Evolutionary conservation across 1,284 basidiomycete genomes (phyloP).

Genomic region (Ceratobasidium sp.): DNA sequence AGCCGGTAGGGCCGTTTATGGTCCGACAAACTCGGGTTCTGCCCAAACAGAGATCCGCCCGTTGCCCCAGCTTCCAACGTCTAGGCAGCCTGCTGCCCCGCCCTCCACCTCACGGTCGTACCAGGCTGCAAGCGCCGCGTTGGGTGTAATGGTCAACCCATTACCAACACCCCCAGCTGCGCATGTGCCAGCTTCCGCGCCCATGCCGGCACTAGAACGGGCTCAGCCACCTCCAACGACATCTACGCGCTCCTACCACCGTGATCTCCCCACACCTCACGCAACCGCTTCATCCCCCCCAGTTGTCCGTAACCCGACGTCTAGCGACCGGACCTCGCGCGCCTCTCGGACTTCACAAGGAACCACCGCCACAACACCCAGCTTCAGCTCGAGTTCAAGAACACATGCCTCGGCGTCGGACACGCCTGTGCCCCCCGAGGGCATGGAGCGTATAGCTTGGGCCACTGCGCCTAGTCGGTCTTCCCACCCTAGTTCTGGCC

Average conservation of each 20-base stretch:
- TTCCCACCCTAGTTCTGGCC: not conserved
- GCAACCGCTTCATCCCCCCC: not conserved
- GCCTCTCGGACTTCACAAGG: slow-evolving; percentile 13
- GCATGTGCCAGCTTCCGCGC: not conserved
- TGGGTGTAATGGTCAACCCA: not conserved
- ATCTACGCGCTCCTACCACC: slow-evolving; percentile 20
- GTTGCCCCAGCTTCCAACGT: slow-evolving; percentile 7
- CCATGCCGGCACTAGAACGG: not conserved
- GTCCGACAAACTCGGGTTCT: not conserved
- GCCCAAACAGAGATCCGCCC: slow-evolving; percentile 5
- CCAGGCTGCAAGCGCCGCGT: slow-evolving; percentile 3
- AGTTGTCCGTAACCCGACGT: slow-evolving; percentile 20
- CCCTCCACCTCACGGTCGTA: slow-evolving; percentile 8
- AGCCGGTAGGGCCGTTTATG: not conserved
- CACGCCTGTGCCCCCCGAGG: slow-evolving; percentile 10
- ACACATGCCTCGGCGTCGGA: slow-evolving; percentile 33
- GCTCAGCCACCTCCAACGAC: slow-evolving; percentile 18
- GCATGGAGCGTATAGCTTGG: slow-evolving; percentile 14
- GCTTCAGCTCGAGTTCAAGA: slow-evolving; percentile 22
- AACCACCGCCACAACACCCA: slow-evolving; percentile 33
- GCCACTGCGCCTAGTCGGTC: slow-evolving; percentile 18
- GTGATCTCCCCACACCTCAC: not conserved
- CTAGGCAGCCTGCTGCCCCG: not conserved
- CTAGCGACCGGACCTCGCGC: slow-evolving; percentile 19
- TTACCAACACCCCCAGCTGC: not conserved